These are phyloP conservation scores for Neoarthrinium moseri DNA, from an alignment of 2,329 filamentous ascomycete genomes.

Conservation along the genomic window DNA sequence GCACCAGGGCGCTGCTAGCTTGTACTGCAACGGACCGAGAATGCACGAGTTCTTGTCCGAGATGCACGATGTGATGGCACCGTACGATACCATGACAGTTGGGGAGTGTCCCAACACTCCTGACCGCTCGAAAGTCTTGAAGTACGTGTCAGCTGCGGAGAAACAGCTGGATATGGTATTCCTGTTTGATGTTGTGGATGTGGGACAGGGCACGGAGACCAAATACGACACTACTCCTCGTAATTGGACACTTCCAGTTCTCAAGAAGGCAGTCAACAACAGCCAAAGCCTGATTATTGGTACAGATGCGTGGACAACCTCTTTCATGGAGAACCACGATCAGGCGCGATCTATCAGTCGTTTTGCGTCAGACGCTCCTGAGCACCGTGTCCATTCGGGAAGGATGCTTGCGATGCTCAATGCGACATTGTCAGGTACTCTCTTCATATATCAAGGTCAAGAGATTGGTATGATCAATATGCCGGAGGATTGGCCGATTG, in stretches of 20 bases:
- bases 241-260: conserved; percentile 4
- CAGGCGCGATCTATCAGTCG: conserved; percentile 55
- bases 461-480: conserved; percentile 60
- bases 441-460: conserved; percentile 61
- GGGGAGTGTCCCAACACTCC: conserved; percentile 51
- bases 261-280: conserved; percentile 8
- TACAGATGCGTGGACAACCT: conserved; percentile 50
- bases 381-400: conserved; percentile 41
- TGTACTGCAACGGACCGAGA: conserved; percentile 53
- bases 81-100: conserved; percentile 52
- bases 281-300: conserved; percentile 1
- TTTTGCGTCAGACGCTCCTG: conserved; percentile 43
- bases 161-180: conserved; percentile 51
- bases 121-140: conserved; percentile 40
- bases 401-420: conserved; percentile 55
- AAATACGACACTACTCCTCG: conserved; percentile 29
- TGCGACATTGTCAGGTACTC: conserved; percentile 46
- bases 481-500: conserved; percentile 45
- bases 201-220: conserved; percentile 34
- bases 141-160: conserved; percentile 45
- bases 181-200: conserved; percentile 41
- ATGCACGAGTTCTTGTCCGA: conserved; percentile 53
- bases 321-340: conserved; percentile 65
- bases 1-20: conserved; percentile 34
- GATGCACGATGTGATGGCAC: conserved; percentile 45